A percentile compares a stretch with the other conserved stretches of the same genome.
Evolutionary conservation across 768 basidiomycete species (phyloP).

Genomic region (Symmetrospora coprosmae): DNA sequence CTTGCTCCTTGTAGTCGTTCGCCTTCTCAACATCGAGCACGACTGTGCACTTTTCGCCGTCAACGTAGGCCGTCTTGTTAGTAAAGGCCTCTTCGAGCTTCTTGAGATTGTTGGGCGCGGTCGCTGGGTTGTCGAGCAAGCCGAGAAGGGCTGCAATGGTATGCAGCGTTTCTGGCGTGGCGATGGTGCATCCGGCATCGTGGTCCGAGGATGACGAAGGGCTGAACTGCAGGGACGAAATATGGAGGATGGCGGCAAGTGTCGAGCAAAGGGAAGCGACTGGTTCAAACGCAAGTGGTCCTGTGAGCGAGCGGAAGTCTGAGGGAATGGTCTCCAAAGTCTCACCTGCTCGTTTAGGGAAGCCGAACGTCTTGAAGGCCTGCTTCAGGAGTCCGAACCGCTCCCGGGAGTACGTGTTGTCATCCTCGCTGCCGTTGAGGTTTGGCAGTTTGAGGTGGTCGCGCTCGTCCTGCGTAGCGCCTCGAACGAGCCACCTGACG

Average conservation of each 20-base stretch:
- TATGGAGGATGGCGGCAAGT: conserved; percentile 84
- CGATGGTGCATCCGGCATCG: conserved; percentile 72
- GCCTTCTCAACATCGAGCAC: conserved; percentile 91
- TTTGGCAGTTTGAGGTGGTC: conserved; percentile 60
- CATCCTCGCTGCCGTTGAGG: too few relatives aligned
- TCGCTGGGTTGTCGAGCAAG: conserved; percentile 45
- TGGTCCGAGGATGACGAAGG: conserved; percentile 69
- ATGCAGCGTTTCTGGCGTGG: conserved; percentile 65
- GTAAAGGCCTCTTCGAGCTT: conserved; percentile 63
- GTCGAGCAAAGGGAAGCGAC: conserved; percentile 93
- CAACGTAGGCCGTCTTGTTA: conserved; percentile 80
- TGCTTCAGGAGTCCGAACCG: conserved; percentile 88
- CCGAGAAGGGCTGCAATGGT: conserved; percentile 86
- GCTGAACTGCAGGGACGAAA: conserved; percentile 86
- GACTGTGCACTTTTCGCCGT: conserved; percentile 92
- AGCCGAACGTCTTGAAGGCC: conserved; percentile 79
- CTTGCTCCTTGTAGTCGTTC: conserved; percentile 80
- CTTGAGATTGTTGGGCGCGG: conserved; percentile 31
- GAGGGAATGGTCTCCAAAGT: background rate
- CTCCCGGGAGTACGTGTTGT: too few relatives aligned
- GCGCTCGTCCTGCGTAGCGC: conserved; percentile 73
- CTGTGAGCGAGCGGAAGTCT: conserved; percentile 32
- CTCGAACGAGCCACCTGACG: conserved; percentile 89
- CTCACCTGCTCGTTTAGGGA: conserved; percentile 52
- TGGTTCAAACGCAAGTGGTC: conserved; percentile 36